Base-by-base conservation (phyloP, 768 basidiomycete species). In the Lactarius evosmus region DNA sequence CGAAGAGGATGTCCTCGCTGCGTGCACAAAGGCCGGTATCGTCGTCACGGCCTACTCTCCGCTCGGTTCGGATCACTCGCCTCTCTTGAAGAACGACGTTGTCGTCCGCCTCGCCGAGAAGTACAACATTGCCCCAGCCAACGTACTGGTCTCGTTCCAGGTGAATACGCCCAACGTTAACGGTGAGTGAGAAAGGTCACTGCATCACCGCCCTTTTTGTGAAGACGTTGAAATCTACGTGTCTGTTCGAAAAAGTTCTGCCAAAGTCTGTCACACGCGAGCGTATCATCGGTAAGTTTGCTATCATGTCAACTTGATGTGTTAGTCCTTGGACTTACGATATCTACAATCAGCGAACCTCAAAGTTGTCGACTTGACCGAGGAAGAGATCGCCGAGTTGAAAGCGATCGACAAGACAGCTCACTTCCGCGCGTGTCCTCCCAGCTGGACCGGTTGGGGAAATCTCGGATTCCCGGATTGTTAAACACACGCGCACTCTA, bases 11-110 rank as follows among this genome's bases (percentile, higher is more conserved):
- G 75, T 89, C 44, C 80, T 88, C 53, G 78, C 81, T 61, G 85
- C 79, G 71, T 88, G 88, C 78, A 72, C 76, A 49, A 70, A 73
- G 54, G 84, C 86, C 70, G 87, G 86, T 44, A 92, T 94, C 70
- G 76, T 81, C 12, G 70, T 90, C 62, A 87, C 89, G 22, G 88
- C 89, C 7, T 93, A 91, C 77, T 93, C 88, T 1, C 88, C 91
- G 11, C 82, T 93, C 2, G 91, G 87, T 59, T 89, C 86, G 17
- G 81, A 86, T 68, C 78, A 82, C 69, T 85, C 88, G 0, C 90
- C 88, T 17, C 80, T 93, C 25, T 77, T 87, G 66, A 74, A 75
- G 53, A 84, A 92, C 72, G 77, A 79, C 16, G 75, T 83, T 33
- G 84, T 93, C 55, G 74, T 74, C 61, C 80, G 79, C 74, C 79